Conservation (phyloP, 2,329 filamentous ascomycete species). For the Calonectria crousiana region DNA sequence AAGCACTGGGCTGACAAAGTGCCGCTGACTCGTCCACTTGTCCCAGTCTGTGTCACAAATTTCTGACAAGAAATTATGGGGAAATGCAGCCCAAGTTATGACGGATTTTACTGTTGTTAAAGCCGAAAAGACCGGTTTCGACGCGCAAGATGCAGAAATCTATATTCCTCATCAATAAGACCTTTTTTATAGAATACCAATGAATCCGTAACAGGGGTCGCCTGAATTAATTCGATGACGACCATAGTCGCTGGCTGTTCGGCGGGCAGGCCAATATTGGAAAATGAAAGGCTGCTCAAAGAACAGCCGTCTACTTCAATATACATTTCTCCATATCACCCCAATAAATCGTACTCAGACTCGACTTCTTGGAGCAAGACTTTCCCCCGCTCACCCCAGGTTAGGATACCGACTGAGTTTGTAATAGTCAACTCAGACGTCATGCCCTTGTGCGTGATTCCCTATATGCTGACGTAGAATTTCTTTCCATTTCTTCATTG, state of each 20-base stretch:
- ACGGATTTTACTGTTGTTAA: background rate
- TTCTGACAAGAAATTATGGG: background rate
- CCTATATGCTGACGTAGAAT: background rate
- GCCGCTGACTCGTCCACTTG: background rate
- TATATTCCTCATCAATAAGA: background rate
- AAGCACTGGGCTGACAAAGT: background rate
- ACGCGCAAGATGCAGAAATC: background rate
- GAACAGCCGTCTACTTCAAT: too few relatives aligned
- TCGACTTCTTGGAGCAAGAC: background rate
- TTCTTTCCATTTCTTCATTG: background rate
- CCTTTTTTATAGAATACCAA: background rate
- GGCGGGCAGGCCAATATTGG: too few relatives aligned
- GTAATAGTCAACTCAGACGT: background rate
- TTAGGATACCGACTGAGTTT: background rate
- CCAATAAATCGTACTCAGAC: background rate
- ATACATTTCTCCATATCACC: too few relatives aligned
- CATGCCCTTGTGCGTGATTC: background rate
- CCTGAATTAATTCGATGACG: too few relatives aligned
- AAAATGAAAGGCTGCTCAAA: too few relatives aligned
- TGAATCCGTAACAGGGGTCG: background rate
- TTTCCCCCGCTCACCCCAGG: background rate
- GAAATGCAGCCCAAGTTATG: background rate
- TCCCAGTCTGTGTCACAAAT: background rate
- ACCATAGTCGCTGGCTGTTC: background rate
- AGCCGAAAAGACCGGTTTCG: background rate